Evolutionary conservation across 1,284 basidiomycete species (phyloP).

Genomic region (Tilletia horrida): DNA sequence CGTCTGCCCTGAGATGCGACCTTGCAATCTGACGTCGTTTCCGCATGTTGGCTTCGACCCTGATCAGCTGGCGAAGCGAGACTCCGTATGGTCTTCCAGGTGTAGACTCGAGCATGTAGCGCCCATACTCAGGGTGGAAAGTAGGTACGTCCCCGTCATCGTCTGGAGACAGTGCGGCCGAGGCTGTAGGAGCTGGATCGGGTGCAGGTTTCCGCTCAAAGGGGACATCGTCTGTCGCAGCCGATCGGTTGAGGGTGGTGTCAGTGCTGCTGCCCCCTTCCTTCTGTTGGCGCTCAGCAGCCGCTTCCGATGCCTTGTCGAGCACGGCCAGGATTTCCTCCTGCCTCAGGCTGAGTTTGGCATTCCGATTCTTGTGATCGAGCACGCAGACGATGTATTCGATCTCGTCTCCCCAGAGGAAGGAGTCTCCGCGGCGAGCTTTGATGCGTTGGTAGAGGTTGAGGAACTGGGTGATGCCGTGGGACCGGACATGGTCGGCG

Average conservation of each 20-base stretch:
- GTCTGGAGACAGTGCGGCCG: neutral
- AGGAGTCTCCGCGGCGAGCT: conserved; percentile 81
- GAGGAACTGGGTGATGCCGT: conserved; percentile 93
- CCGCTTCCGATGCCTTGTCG: conserved; percentile 34
- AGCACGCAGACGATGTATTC: conserved; percentile 94
- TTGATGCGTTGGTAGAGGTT: conserved; percentile 88
- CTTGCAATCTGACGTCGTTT: conserved; percentile 77
- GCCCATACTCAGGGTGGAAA: conserved; percentile 98
- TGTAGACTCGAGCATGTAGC: conserved; percentile 98
- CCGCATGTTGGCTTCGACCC: conserved; percentile 91
- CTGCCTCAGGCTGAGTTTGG: conserved; percentile 83
- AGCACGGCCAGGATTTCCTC: conserved; percentile 87
- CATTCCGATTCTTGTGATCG: conserved; percentile 74
- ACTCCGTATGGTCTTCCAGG: conserved; percentile 92
- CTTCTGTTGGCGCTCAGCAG: conserved; percentile 23
- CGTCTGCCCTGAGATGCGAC: conserved; percentile 75
- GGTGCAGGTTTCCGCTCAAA: conserved; percentile 16
- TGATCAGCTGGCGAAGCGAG: conserved; percentile 74
- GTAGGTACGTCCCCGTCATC: conserved; percentile 63
- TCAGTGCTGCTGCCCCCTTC: neutral
- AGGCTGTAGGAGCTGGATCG: conserved; percentile 21
- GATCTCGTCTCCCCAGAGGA: conserved; percentile 99
- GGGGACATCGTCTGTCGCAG: conserved; percentile 20
- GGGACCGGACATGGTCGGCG: conserved; percentile 82
- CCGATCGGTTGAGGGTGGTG: neutral